Evolutionary conservation across 2,329 filamentous ascomycete species (phyloP), one percentile per base, ranked within the genome.

Genomic region (Fusarium sp.): DNA sequence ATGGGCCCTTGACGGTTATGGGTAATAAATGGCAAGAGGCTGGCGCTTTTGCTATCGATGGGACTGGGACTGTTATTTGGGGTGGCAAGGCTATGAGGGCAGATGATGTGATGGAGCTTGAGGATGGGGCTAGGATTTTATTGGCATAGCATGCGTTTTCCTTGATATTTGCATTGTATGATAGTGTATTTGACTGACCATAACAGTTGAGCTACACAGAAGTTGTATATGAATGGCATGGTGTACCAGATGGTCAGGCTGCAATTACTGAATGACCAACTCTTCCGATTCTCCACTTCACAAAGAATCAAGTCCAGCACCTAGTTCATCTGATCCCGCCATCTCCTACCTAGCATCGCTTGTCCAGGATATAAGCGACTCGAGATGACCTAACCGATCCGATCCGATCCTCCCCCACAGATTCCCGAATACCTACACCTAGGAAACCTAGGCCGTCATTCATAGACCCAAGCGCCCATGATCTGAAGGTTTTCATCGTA

Each of bases 11-110:
- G 29, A 87, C 84, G 40, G 83, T 84, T 6, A 84, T 88, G 83
- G 86, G 87, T 3, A 89, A 88, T 74, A 89, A 89, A 81, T 89
- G 88, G 87, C 88, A 89, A 78, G 85, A 88, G 76, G 84, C 86
- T 2, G 87, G 87, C 0, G 84, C 86, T 2, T 89, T 88, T 79
- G 86, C 87, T 5, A 80, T 89, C 4, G 86, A 89, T 67, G 84
- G 84, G 1, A 82, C 83, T 16, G 87, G 86, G 10, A 85, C 83
- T 9, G 84, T 89, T 2, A 81, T 88, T 10, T 89, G 85, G 85
- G 87, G 85, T 5, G 83, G 83, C 5, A 88, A 88, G 77, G 85
- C 86, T 4, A 63, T 80, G 50, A 82, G 84, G 66, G 84, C 84
- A 3, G 87, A 89, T 71, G 87, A 89, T 77, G 77, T 87, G 54